Conservation (phyloP, 148 eudicot species). For the Gaultheria prostrata region DNA sequence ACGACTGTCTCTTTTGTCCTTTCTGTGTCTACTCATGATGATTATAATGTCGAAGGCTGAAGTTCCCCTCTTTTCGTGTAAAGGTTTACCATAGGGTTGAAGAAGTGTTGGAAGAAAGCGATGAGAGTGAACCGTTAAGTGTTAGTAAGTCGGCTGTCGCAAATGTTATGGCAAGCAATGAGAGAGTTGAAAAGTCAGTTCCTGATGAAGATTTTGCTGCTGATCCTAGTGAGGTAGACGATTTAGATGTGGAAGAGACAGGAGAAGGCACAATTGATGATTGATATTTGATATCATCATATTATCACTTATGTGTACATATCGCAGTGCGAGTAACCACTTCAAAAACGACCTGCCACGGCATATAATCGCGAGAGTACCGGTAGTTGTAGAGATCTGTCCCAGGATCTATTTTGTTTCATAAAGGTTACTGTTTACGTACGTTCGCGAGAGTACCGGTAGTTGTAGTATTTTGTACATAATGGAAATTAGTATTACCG, state of each 20-base stretch:
- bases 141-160: slow-evolving; percentile 1
- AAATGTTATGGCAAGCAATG: neutral
- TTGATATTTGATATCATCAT: slow-evolving; percentile 6
- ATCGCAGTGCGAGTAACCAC: neutral
- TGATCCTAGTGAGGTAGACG: neutral
- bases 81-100: slow-evolving; percentile 55
- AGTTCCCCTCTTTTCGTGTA: neutral
- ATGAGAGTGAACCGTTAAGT: neutral
- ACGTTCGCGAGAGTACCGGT: too few species aligned
- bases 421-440: neutral
- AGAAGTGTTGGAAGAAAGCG: slow-evolving; percentile 25
- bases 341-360: neutral
- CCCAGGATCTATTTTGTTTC: neutral
- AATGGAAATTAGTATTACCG: neutral
- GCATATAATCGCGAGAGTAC: neutral
- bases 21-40: neutral
- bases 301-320: neutral
- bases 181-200: slow-evolving; percentile 11
- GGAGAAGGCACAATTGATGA: slow-evolving; percentile 11
- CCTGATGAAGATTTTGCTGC: slow-evolving; percentile 11
- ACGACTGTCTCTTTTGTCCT: slow-evolving; percentile 20
- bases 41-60: neutral
- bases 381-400: neutral
- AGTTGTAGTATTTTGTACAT: neutral
- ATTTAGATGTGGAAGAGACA: slow-evolving; percentile 13